A percentile compares a stretch with the other conserved stretches of the same genome.
phyloP scores from a whole-genome alignment of 805 yeast species.

The Wickerhamiella siamensis region DNA sequence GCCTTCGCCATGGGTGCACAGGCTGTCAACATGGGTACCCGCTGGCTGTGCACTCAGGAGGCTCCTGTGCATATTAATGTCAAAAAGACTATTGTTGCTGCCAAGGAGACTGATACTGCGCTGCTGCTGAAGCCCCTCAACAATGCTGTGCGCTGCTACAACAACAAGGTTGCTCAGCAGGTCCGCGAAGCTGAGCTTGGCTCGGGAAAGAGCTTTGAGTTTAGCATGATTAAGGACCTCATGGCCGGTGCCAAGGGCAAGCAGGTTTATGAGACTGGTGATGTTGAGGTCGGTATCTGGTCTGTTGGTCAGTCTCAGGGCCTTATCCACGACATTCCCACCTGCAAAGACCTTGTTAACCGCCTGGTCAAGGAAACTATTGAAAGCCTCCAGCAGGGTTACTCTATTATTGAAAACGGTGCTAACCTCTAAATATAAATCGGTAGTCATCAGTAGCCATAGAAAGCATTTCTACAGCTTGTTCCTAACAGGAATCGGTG shows the following conservation, averaged over 20 bases:
- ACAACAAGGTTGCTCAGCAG: slow-evolving; percentile 19
- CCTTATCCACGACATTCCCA: slow-evolving; percentile 22
- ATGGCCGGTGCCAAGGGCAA: slow-evolving; percentile 22
- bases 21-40: slow-evolving; percentile 24
- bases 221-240: slow-evolving; percentile 17
- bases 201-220: slow-evolving; percentile 10
- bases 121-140: slow-evolving; percentile 20
- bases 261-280: slow-evolving; percentile 21
- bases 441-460: too few relatives aligned
- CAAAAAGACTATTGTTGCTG: slow-evolving; percentile 15
- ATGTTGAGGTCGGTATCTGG: slow-evolving; percentile 23
- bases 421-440: slow-evolving; percentile 1
- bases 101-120: slow-evolving; percentile 21
- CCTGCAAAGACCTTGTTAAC: slow-evolving; percentile 20
- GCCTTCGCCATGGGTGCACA: slow-evolving; percentile 23
- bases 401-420: slow-evolving; percentile 1
- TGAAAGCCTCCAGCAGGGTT: slow-evolving; percentile 3
- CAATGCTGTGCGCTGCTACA: slow-evolving; percentile 21
- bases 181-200: slow-evolving; percentile 19
- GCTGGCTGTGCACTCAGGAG: slow-evolving; percentile 22
- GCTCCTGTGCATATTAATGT: slow-evolving; percentile 20
- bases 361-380: slow-evolving; percentile 19
- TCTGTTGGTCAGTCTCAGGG: slow-evolving; percentile 22
- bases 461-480: too few relatives aligned
- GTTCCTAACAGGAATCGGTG: too few relatives aligned